These are phyloP conservation scores for Exserohilum rostratum DNA, from an alignment of 2,329 filamentous ascomycete species.

Conservation along the genomic window DNA sequence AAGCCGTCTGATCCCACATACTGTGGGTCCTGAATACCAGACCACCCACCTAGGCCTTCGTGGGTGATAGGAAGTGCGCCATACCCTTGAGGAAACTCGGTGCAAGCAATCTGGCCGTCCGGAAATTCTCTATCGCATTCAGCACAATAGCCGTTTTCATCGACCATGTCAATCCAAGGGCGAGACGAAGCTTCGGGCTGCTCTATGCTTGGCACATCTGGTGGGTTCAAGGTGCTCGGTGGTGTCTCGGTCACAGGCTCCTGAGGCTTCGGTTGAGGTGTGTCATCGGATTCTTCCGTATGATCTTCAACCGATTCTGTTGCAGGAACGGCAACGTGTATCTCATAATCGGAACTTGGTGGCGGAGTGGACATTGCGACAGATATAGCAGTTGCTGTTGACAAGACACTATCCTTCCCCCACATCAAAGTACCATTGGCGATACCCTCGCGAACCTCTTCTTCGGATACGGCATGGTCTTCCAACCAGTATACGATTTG, in stretches of 20 bases:
- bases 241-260: constrained; percentile 8
- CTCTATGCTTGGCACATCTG: constrained; percentile 34
- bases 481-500: constrained; percentile 75
- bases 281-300: background rate
- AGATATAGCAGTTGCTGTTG: constrained; percentile 28
- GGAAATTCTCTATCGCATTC: constrained; percentile 75
- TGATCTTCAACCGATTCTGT: constrained; percentile 7
- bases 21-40: constrained; percentile 70
- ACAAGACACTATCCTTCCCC: constrained; percentile 64
- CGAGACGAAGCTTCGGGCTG: constrained; percentile 26
- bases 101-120: constrained; percentile 73
- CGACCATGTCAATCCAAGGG: constrained; percentile 24
- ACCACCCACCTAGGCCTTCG: constrained; percentile 75
- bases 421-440: constrained; percentile 69
- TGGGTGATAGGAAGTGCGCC: constrained; percentile 75
- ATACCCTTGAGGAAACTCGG: constrained; percentile 77
- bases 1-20: constrained; percentile 49
- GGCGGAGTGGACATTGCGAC: constrained; percentile 24
- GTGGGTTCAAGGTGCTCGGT: constrained; percentile 4
- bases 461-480: constrained; percentile 64
- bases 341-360: constrained; percentile 15
- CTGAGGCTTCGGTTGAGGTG: background rate
- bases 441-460: constrained; percentile 74
- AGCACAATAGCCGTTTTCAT: constrained; percentile 29
- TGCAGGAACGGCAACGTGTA: constrained; percentile 3